Evolutionary conservation across 1,284 basidiomycete genomes (phyloP), one percentile per base, ranked within the genome.

Genomic region (Ceratobasidium sp.): DNA sequence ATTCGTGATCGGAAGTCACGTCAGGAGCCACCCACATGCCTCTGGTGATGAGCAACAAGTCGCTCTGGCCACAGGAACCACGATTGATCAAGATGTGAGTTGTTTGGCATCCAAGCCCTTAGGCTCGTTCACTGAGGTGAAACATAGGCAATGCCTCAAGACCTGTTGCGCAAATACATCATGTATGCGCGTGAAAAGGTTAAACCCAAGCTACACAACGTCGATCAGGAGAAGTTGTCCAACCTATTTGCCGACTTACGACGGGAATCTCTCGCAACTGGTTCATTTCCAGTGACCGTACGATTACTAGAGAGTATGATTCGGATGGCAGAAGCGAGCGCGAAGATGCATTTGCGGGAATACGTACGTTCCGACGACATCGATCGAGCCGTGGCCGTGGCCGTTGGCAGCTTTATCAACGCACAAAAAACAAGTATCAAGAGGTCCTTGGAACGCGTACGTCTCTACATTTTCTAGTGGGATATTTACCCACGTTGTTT

Each of bases 231-330:
- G 79, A 98, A 98, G 80, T 87, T 99, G 18, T 86, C 96, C 9
- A 87, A 90, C n/a, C 87, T 99, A 53, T 99, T 97, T 80, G 91
- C 94, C n/a, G 97, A 99, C 79, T 86, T 99, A 48, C 90, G 97
- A 61, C 91, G 96, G 75, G 97, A 99, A 80, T 98, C 96, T 1
- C 85, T 97, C 76, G 94, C 95, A 16, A 99, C 97, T 0, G 97
- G 97, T 41, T 98, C 95, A 23, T 98, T 94, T 83, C 97, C 97
- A 2, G 98, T 99, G 80, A 99, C 97, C 3, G 93, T 99, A 58
- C 92, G 97, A 75, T 97, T 98, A 79, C 82, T 99, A 74, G 97
- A 99, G 83, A 96, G 94, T 79, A 98, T 98, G 93, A 99, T 99
- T 81, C 90, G 97, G 53, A 99, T 99, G 97, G 89, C 95, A 1